Evolutionary conservation across 2,329 filamentous ascomycete species (phyloP), one percentile per base, ranked within the genome.

Genomic region (Emericellopsis cladophorae): DNA sequence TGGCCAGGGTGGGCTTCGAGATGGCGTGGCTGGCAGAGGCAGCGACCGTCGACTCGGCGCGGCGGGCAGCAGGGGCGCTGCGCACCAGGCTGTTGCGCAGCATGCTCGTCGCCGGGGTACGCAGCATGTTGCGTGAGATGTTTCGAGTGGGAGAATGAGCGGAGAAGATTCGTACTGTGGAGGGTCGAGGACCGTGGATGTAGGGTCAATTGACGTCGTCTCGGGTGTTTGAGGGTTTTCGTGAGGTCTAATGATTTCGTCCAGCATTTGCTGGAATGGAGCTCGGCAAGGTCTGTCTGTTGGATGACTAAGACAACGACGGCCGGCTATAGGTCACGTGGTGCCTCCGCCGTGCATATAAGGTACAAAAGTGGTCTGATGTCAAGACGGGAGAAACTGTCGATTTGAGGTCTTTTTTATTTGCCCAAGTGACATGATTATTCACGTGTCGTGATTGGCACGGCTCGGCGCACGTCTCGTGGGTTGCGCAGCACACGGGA

Each of bases 1-100:
- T 88, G 67, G 87, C 85, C 58, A 98, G 79, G 44, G 87, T 95
- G 54, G 93, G 92, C 74, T 95, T 96, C 59, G 89, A 93, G 68
- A 98, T 93, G 62, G 90, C 89, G 65, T 95, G 88, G 54, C 84
- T 39, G 40, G 37, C 41, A 12, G 26, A 29, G 26, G 26, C 26
- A 29, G 26, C 26, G 26, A 29, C 26, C 26, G 43, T 84, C 54
- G 83, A 78, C 56, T 76, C 69, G 58, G 69, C 68, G 51, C 67
- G 66, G 48, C 66, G 61, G 54, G 65, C 64, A 54, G 67, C 60
- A 55, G 67, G 61, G 50, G 60, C 55, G 62, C 59, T 61, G 60
- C 60, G 60, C 58, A 58, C 61, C 54, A 62, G 53, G 56, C 57
- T 55, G 59, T 64, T 62, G 62, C 71, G 72, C 63, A 74, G 64